Conservation (phyloP, 192 early-diverging fungal species). For the Backusella parvicylindrica region DNA sequence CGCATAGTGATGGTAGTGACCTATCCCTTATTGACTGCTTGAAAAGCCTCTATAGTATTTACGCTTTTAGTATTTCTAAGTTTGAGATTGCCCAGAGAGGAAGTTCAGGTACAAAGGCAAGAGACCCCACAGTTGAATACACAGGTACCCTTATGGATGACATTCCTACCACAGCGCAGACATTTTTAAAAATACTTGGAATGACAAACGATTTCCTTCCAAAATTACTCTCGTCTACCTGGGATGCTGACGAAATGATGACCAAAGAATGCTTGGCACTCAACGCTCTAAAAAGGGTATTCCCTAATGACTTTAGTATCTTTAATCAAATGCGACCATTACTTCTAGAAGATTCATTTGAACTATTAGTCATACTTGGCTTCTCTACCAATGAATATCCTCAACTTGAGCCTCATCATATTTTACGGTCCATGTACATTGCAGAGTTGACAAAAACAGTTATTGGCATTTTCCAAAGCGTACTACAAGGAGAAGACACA, state of each 20-base stretch:
- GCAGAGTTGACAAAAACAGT: constrained; percentile 70
- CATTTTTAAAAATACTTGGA: constrained; percentile 65
- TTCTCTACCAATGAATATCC: constrained; percentile 34
- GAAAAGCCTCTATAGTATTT: constrained; percentile 53
- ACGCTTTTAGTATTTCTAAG: constrained; percentile 63
- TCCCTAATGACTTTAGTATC: not conserved
- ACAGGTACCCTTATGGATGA: constrained; percentile 58
- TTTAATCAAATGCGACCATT: constrained; percentile 39
- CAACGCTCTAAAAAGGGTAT: not conserved
- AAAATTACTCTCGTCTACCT: not conserved
- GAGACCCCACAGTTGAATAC: constrained; percentile 24
- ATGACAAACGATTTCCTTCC: constrained; percentile 40
- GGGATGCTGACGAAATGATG: not conserved
- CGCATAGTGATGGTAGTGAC: not conserved
- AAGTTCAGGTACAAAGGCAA: constrained; percentile 30
- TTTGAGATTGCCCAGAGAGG: constrained; percentile 75
- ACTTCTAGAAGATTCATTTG: constrained; percentile 68
- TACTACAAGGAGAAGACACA: not conserved
- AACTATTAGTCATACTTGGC: constrained; percentile 58
- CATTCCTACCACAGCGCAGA: constrained; percentile 58
- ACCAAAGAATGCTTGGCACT: constrained; percentile 1
- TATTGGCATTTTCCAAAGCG: constrained; percentile 43
- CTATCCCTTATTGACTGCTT: constrained; percentile 11
- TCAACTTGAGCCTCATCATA: constrained; percentile 56
- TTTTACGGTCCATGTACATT: constrained; percentile 62